phyloP scores from a whole-genome alignment of 108 stramenopile genomes.

The Fragilaria crotonensis region DNA sequence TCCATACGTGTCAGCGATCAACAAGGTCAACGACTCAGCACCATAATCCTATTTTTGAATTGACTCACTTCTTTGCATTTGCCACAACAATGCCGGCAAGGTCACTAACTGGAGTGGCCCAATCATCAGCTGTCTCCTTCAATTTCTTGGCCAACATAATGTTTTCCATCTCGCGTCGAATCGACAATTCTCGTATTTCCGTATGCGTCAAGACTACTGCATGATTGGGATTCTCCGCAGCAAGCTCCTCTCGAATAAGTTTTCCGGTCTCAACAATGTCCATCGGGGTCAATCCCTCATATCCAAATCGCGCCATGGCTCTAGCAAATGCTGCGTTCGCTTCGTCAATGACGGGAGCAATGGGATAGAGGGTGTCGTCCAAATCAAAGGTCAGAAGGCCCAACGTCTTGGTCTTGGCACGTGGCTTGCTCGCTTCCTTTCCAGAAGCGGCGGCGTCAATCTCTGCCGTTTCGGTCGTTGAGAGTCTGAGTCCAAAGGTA shows the following conservation, averaged over 20 bases:
- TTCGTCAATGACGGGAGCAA: constrained; percentile 53
- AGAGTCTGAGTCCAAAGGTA: too few species aligned
- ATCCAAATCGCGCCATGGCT: constrained; percentile 71
- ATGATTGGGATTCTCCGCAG: constrained; percentile 34
- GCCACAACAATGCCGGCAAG: constrained; percentile 47
- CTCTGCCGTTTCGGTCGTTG: too few species aligned
- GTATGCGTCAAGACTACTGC: constrained; percentile 75
- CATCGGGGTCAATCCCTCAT: constrained; percentile 41
- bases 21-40: constrained; percentile 1
- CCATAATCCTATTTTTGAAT: background rate
- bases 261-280: constrained; percentile 69
- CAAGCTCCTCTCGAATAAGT: constrained; percentile 59
- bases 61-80: constrained; percentile 61
- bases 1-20: background rate
- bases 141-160: constrained; percentile 61
- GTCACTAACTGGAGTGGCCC: constrained; percentile 69
- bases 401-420: constrained; percentile 29
- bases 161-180: constrained; percentile 77
- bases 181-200: constrained; percentile 63
- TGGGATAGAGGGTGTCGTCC: constrained; percentile 83
- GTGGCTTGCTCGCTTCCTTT: too few species aligned
- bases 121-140: constrained; percentile 68
- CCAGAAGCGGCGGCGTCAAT: too few species aligned
- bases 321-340: constrained; percentile 69
- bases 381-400: constrained; percentile 82